Conservation (phyloP, 2,329 filamentous ascomycete species). For the Trichoderma sp. region DNA sequence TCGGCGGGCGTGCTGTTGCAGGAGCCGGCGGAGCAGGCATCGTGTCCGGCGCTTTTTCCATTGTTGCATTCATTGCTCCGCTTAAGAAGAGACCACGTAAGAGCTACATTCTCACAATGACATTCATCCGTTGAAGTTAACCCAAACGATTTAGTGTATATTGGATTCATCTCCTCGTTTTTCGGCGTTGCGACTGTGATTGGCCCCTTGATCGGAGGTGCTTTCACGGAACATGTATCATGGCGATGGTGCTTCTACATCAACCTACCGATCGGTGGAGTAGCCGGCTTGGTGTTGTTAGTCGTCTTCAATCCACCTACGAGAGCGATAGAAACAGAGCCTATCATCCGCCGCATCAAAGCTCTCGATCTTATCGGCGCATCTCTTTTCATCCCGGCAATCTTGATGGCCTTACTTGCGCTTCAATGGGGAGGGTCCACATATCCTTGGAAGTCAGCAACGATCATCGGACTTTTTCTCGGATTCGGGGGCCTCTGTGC, state of each 20-base stretch:
- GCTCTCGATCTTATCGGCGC: conserved; percentile 45
- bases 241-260: conserved; percentile 50
- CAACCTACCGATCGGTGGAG: conserved; percentile 44
- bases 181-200: not conserved
- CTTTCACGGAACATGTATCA: conserved; percentile 43
- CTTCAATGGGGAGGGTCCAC: conserved; percentile 61
- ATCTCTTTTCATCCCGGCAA: conserved; percentile 53
- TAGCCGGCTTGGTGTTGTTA: not conserved
- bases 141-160: not conserved
- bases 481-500: not conserved
- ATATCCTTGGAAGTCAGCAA: conserved; percentile 50
- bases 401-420: conserved; percentile 58
- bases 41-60: not conserved
- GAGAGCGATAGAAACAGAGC: not conserved
- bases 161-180: not conserved
- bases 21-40: not conserved
- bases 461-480: not conserved
- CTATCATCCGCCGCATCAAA: not conserved
- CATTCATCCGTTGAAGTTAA: not conserved
- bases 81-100: not conserved
- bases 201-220: conserved; percentile 44
- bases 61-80: not conserved
- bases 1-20: not conserved
- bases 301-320: not conserved
- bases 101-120: not conserved